Conservation (phyloP, 2,329 filamentous ascomycete species). For the Monosporascus sp. region DNA sequence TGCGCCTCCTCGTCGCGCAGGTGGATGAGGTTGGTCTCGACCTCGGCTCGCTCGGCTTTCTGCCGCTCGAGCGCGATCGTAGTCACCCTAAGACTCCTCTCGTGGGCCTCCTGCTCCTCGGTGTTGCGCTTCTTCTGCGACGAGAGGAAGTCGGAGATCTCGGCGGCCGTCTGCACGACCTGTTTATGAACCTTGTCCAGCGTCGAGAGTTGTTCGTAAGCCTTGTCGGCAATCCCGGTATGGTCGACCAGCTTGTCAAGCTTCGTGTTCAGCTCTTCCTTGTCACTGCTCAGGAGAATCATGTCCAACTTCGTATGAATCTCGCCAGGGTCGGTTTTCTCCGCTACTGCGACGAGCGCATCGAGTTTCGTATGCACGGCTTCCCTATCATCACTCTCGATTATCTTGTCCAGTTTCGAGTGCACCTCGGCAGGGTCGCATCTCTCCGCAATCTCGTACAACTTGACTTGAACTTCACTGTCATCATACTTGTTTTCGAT, state of each 20-base stretch:
- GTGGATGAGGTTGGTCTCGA: slow-evolving; percentile 49
- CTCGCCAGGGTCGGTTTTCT: slow-evolving; percentile 1
- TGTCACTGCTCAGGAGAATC: slow-evolving; percentile 2
- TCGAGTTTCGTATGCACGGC: slow-evolving; percentile 32
- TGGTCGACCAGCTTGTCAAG: slow-evolving; percentile 55
- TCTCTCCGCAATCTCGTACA: slow-evolving; percentile 6
- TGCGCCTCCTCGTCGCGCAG: slow-evolving; percentile 49
- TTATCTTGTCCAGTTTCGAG: slow-evolving; percentile 16
- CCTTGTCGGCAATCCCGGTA: slow-evolving; percentile 60
- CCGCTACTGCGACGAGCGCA: slow-evolving; percentile 39
- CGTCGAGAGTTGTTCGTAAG: slow-evolving; percentile 70
- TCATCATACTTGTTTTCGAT: slow-evolving; percentile 4
- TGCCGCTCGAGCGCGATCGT: slow-evolving; percentile 73
- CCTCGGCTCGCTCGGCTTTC: slow-evolving; percentile 52
- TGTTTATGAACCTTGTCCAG: slow-evolving; percentile 86
- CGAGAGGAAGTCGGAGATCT: slow-evolving; percentile 77
- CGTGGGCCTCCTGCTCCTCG: slow-evolving; percentile 72
- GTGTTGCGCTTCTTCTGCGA: slow-evolving; percentile 69
- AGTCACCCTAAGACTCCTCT: slow-evolving; percentile 75
- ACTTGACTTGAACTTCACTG: not conserved
- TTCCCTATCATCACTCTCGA: slow-evolving; percentile 1
- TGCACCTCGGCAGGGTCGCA: slow-evolving; percentile 18
- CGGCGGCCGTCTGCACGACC: slow-evolving; percentile 76
- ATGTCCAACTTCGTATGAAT: slow-evolving; percentile 26
- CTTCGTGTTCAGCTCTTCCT: slow-evolving; percentile 23